Evolutionary conservation across 164 flowering plant genomes (phyloP).

Genomic region (Protea cynaroides): DNA sequence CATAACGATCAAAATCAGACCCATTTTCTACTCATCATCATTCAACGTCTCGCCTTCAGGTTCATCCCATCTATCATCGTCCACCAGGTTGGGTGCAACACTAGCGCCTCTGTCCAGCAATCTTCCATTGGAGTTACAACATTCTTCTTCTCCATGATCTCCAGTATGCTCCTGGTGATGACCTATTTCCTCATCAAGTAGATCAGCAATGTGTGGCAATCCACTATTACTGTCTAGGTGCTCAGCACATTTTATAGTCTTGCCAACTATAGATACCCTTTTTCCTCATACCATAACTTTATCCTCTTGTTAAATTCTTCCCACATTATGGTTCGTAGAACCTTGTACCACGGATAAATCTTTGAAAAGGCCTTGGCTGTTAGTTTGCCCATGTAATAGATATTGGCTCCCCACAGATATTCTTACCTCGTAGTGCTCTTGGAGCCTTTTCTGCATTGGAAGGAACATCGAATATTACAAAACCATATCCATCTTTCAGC

Average conservation of each 20-base stretch:
- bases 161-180: slow-evolving; percentile 11
- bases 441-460: slow-evolving; percentile 43
- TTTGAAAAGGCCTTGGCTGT: slow-evolving; percentile 32
- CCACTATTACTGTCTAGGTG: slow-evolving; percentile 13
- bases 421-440: slow-evolving; percentile 34
- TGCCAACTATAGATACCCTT: slow-evolving; percentile 15
- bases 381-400: slow-evolving; percentile 47
- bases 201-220: slow-evolving; percentile 9
- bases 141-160: slow-evolving; percentile 18
- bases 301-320: slow-evolving; percentile 14
- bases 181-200: slow-evolving; percentile 17
- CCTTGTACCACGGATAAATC: slow-evolving; percentile 16
- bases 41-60: slow-evolving; percentile 14
- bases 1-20: slow-evolving; percentile 37
- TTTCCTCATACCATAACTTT: slow-evolving; percentile 11
- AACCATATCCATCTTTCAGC: slow-evolving; percentile 49
- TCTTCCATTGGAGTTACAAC: slow-evolving; percentile 10
- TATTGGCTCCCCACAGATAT: slow-evolving; percentile 38
- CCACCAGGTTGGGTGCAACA: slow-evolving; percentile 18
- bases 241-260: slow-evolving; percentile 12
- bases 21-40: slow-evolving; percentile 24
- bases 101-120: slow-evolving; percentile 20
- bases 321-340: slow-evolving; percentile 17
- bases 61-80: slow-evolving; percentile 45
- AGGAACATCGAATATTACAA: slow-evolving; percentile 37